phyloP scores from a whole-genome alignment of 2,329 filamentous ascomycete species.

The Microdochium paspali region DNA sequence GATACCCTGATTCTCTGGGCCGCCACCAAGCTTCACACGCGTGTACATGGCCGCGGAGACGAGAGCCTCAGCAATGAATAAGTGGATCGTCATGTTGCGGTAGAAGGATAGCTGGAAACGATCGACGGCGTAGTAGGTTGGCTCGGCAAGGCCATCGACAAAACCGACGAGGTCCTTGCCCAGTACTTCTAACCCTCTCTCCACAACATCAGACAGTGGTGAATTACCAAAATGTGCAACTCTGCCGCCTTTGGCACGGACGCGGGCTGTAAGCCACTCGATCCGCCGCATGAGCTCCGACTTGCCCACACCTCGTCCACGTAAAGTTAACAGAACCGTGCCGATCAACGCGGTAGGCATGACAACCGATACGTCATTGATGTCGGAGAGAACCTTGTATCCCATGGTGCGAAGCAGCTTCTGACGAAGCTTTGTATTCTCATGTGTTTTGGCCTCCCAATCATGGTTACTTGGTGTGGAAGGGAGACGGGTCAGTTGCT shows the following conservation, averaged over 20 bases:
- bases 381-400: constrained; percentile 86
- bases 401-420: constrained; percentile 78
- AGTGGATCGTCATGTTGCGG: constrained; percentile 97
- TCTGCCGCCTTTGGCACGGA: constrained; percentile 77
- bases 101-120: constrained; percentile 97
- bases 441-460: constrained; percentile 34
- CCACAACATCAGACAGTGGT: constrained; percentile 72
- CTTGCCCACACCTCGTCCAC: constrained; percentile 85
- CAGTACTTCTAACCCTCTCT: constrained; percentile 83
- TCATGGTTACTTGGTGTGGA: constrained; percentile 37
- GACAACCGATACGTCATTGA: constrained; percentile 91
- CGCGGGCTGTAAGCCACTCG: constrained; percentile 78
- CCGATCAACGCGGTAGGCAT: constrained; percentile 97
- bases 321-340: constrained; percentile 81
- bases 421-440: constrained; percentile 48
- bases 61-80: constrained; percentile 89
- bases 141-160: constrained; percentile 72
- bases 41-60: constrained; percentile 89
- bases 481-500: constrained; percentile 56
- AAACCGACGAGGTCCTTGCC: constrained; percentile 81
- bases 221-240: constrained; percentile 87
- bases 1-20: constrained; percentile 70
- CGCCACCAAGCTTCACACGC: constrained; percentile 83
- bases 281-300: constrained; percentile 77
- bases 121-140: constrained; percentile 91